Conservation (phyloP, 2,329 filamentous ascomycete genomes). For the Curvularia verruculosa region DNA sequence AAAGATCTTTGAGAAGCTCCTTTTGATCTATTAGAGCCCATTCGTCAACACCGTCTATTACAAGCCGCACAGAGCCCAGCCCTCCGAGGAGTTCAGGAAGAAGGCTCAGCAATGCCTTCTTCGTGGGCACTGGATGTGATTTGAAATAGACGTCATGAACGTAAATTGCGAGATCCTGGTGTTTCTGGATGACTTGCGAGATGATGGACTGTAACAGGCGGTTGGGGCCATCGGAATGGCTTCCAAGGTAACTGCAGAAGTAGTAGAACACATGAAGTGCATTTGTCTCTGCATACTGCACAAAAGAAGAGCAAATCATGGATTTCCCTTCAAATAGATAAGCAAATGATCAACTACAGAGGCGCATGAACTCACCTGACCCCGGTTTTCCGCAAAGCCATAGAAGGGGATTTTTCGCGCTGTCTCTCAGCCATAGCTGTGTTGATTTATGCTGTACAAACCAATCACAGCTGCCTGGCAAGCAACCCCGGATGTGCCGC, state of each 20-base stretch:
- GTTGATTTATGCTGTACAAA: slow-evolving; percentile 14
- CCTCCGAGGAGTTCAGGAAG: slow-evolving; percentile 13
- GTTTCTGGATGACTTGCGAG: slow-evolving; percentile 16
- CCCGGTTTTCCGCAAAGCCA: slow-evolving; percentile 26
- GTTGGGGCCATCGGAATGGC: not conserved
- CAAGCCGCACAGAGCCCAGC: slow-evolving; percentile 15
- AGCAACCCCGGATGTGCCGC: slow-evolving; percentile 7
- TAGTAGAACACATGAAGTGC: slow-evolving; percentile 15
- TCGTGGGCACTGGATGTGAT: slow-evolving; percentile 6
- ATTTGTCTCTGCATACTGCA: slow-evolving; percentile 13
- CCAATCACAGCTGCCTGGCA: slow-evolving; percentile 19
- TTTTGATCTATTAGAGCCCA: slow-evolving; percentile 9
- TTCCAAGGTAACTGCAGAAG: slow-evolving; percentile 15
- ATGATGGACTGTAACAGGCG: slow-evolving; percentile 11
- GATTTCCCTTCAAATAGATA: slow-evolving; percentile 17
- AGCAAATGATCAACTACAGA: not conserved
- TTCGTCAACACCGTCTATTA: slow-evolving; percentile 25
- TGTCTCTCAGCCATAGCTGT: slow-evolving; percentile 15
- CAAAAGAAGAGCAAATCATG: slow-evolving; percentile 15
- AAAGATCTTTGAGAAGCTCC: slow-evolving; percentile 10
- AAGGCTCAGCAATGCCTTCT: slow-evolving; percentile 12
- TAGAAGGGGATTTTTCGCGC: slow-evolving; percentile 4
- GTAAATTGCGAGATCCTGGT: slow-evolving; percentile 14
- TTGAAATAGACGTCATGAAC: slow-evolving; percentile 8
- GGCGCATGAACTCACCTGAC: slow-evolving; percentile 11